Conservation (phyloP, 2,329 filamentous ascomycete species). For the Tolypocladium nubicola region DNA sequence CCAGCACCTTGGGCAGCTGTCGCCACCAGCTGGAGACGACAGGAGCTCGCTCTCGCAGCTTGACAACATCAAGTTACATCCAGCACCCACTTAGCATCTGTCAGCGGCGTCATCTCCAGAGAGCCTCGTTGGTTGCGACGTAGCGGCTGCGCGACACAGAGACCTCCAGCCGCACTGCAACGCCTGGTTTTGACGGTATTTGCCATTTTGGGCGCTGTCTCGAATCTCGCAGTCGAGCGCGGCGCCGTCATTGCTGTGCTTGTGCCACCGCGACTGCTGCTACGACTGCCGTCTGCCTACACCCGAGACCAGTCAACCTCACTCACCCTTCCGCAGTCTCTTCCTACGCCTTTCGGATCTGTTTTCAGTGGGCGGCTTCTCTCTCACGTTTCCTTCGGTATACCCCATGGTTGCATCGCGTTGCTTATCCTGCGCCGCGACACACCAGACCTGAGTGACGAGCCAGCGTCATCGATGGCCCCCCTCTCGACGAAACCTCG, state of each 20-base stretch:
- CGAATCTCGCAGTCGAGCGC: neutral
- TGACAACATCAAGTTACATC: neutral
- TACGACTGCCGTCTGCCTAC: neutral
- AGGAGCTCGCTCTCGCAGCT: neutral
- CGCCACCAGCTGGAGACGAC: neutral
- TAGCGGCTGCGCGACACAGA: neutral
- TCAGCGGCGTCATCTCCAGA: neutral
- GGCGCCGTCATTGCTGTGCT: neutral
- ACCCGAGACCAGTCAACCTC: neutral
- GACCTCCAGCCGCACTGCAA: neutral
- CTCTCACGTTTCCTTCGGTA: neutral
- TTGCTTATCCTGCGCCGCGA: neutral
- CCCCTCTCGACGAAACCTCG: neutral
- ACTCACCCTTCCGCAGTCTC: neutral
- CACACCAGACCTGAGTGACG: slow-evolving; percentile 3
- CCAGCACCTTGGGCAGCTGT: neutral
- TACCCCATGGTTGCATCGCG: slow-evolving; percentile 5
- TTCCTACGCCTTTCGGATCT: neutral
- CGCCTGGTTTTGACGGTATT: neutral
- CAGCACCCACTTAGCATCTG: neutral
- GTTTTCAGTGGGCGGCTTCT: neutral
- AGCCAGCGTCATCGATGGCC: neutral
- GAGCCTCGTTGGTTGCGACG: neutral
- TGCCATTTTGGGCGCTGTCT: neutral
- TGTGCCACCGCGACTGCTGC: neutral